These are phyloP conservation scores for Cyamopsis tetragonoloba DNA, from an alignment of 306 rosid genomes.

Conservation along the genomic window DNA sequence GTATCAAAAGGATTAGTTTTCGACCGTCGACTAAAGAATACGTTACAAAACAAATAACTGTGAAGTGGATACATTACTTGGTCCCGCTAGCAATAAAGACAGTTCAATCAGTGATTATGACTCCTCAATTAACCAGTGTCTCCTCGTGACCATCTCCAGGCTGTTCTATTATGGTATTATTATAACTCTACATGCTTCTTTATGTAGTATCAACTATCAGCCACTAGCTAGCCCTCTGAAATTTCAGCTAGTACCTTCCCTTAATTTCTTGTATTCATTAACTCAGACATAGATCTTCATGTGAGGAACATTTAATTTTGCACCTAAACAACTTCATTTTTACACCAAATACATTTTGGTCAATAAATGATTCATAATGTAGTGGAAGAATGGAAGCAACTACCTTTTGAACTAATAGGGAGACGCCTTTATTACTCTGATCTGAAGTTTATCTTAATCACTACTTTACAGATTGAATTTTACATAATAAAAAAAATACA, in stretches of 20 bases:
- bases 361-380: constrained; percentile 11
- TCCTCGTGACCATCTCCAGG: constrained; percentile 53
- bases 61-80: constrained; percentile 32
- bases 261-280: constrained; percentile 19
- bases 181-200: not conserved
- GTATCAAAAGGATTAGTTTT: too few relatives aligned
- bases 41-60: constrained; percentile 19
- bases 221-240: constrained; percentile 19
- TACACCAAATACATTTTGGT: not conserved
- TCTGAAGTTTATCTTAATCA: not conserved
- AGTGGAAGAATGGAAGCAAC: constrained; percentile 14
- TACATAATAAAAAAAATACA: not conserved
- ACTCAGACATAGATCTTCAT: constrained; percentile 26
- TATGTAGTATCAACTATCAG: too few relatives aligned
- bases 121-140: constrained; percentile 28
- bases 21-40: too few relatives aligned
- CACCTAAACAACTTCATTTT: constrained; percentile 14
- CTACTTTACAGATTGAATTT: not conserved
- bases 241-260: constrained; percentile 27
- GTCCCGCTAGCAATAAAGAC: constrained; percentile 54
- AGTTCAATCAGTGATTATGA: constrained; percentile 41
- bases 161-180: constrained; percentile 32
- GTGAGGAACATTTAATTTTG: constrained; percentile 20
- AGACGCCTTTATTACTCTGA: not conserved
- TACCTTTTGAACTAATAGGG: not conserved